Percentiles rank a stretch among this genome's conserved stretches.
phyloP scores from a whole-genome alignment of 176 grass and related monocot genomes.

The Tillandsia leiboldiana region DNA sequence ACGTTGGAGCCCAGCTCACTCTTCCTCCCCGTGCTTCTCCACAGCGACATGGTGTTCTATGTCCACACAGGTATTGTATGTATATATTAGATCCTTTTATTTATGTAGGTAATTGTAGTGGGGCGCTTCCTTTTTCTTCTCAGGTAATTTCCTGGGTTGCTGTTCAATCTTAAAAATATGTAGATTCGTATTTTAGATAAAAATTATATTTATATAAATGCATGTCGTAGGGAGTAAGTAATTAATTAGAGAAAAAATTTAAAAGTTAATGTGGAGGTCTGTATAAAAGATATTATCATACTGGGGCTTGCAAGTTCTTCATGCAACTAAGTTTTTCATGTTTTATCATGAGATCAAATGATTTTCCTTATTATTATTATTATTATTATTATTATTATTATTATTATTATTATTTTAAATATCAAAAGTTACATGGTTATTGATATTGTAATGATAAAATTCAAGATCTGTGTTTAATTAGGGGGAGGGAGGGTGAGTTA shows the following conservation, averaged over 20 bases:
- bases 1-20: conserved; percentile 67
- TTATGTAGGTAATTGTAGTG: background rate
- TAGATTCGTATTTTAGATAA: too few species aligned
- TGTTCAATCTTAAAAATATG: too few species aligned
- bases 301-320: too few species aligned
- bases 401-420: background rate
- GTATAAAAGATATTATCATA: too few species aligned
- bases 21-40: conserved; percentile 73
- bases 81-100: background rate
- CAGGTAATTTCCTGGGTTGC: too few species aligned
- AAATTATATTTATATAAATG: too few species aligned
- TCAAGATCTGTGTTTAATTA: conserved; percentile 1
- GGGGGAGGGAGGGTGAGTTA: conserved; percentile 43
- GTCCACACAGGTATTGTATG: conserved; percentile 55
- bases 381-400: background rate
- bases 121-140: too few species aligned
- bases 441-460: background rate
- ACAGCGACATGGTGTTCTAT: conserved; percentile 75
- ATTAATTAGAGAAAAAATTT: too few species aligned
- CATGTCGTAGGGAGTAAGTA: too few species aligned
- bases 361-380: background rate
- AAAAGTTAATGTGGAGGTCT: too few species aligned
- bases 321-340: too few species aligned
- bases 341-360: too few species aligned
- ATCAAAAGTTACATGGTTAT: background rate